Conservation (phyloP, 192 early-diverging fungal genomes). For the Backusella tuberculispora region DNA sequence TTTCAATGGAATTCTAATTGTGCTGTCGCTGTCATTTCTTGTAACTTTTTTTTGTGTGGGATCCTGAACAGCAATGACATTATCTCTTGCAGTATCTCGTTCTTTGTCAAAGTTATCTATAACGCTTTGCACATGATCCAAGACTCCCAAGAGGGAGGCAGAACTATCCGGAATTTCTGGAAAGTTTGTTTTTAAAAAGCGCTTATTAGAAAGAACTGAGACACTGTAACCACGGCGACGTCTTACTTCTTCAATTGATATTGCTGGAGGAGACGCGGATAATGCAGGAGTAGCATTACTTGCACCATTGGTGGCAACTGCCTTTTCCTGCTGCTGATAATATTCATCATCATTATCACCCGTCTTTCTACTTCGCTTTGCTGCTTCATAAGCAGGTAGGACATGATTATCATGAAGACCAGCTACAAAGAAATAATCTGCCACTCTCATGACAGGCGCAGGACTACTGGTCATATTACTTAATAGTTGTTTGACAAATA, state of each 20-base stretch:
- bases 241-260: neutral
- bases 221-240: slow-evolving; percentile 18
- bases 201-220: neutral
- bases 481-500: neutral
- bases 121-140: slow-evolving; percentile 40
- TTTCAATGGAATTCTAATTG: neutral
- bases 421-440: slow-evolving; percentile 43
- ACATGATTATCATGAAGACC: slow-evolving; percentile 36
- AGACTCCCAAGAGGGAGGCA: slow-evolving; percentile 15
- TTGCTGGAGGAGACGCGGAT: neutral
- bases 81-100: slow-evolving; percentile 39
- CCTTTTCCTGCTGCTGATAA: slow-evolving; percentile 19
- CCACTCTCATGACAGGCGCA: slow-evolving; percentile 19
- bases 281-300: neutral
- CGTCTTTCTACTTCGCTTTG: slow-evolving; percentile 1
- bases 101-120: slow-evolving; percentile 44
- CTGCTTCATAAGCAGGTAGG: slow-evolving; percentile 26
- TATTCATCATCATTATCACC: slow-evolving; percentile 16
- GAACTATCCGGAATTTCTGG: neutral
- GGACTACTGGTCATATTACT: neutral
- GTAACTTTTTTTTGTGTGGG: neutral
- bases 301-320: slow-evolving; percentile 16
- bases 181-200: neutral
- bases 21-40: slow-evolving; percentile 13
- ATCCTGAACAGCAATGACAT: slow-evolving; percentile 34